phyloP scores from a whole-genome alignment of 2,329 filamentous ascomycete species.

The Zasmidium angulare region DNA sequence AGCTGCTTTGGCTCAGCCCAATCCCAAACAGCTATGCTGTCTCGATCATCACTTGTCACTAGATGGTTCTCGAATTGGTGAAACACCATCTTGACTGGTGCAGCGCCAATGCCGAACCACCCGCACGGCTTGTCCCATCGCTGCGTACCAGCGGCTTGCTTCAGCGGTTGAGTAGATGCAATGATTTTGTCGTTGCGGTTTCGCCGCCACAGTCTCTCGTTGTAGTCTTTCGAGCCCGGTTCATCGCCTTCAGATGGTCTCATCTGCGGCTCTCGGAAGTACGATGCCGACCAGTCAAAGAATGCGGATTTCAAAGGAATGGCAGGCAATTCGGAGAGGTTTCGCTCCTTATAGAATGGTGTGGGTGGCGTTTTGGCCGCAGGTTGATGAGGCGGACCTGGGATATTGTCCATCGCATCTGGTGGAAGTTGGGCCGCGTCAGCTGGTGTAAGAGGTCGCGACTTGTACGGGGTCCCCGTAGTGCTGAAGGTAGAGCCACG shows the following conservation, averaged over 20 bases:
- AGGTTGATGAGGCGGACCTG: conserved; percentile 60
- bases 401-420: conserved; percentile 65
- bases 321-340: conserved; percentile 57
- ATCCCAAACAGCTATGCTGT: conserved; percentile 87
- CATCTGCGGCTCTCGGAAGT: conserved; percentile 98
- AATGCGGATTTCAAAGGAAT: conserved; percentile 82
- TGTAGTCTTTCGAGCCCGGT: conserved; percentile 93
- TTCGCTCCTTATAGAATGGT: conserved; percentile 67
- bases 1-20: conserved; percentile 76
- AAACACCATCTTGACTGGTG: conserved; percentile 90
- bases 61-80: conserved; percentile 98
- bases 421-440: conserved; percentile 55
- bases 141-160: conserved; percentile 79
- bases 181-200: conserved; percentile 92
- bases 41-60: conserved; percentile 87
- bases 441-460: conserved; percentile 41
- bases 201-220: conserved; percentile 87
- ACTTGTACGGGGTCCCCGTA: conserved; percentile 35
- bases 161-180: conserved; percentile 87
- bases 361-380: conserved; percentile 77
- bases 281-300: conserved; percentile 92
- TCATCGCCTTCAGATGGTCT: conserved; percentile 93
- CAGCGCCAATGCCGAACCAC: conserved; percentile 84
- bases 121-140: conserved; percentile 83
- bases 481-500: conserved; percentile 24